Percentiles rank a stretch among this genome's conserved stretches.
Evolutionary conservation across 345 rosid genomes (phyloP).

Genomic region (Bruguiera parviflora): DNA sequence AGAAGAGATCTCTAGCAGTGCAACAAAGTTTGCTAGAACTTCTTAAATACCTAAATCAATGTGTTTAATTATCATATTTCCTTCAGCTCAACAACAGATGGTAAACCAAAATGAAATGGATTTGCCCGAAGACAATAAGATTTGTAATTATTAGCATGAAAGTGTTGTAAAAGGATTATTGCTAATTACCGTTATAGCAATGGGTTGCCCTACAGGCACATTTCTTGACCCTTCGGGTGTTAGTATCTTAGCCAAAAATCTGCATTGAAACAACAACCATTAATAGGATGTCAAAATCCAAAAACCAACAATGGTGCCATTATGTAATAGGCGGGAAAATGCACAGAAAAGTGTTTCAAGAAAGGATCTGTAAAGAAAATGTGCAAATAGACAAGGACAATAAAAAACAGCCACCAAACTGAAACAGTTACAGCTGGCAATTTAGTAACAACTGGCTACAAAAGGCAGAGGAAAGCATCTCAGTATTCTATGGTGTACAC

Average conservation of each 20-base stretch:
- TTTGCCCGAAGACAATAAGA: neutral
- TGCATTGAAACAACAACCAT: slow-evolving; percentile 24
- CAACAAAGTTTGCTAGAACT: neutral
- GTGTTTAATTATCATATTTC: neutral
- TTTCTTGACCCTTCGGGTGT: slow-evolving; percentile 87
- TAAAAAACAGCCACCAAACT: too few species aligned
- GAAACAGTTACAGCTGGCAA: too few species aligned
- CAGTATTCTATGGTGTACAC: too few species aligned
- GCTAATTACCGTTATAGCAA: slow-evolving; percentile 69
- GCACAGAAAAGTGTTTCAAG: too few species aligned
- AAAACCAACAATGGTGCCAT: neutral
- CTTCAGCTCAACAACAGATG: neutral
- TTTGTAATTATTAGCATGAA: neutral
- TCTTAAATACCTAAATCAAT: neutral
- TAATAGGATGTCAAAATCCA: neutral
- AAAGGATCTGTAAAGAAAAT: too few species aligned
- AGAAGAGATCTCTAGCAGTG: neutral
- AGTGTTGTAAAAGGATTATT: neutral
- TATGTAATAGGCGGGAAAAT: neutral
- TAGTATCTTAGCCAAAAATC: slow-evolving; percentile 84
- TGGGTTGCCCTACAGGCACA: slow-evolving; percentile 81
- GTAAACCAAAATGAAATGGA: neutral
- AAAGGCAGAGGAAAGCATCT: too few species aligned
- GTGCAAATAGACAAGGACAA: too few species aligned
- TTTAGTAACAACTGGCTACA: too few species aligned